Conservation (phyloP, 2,329 filamentous ascomycete species). For the Ophiocordyceps unilateralis region DNA sequence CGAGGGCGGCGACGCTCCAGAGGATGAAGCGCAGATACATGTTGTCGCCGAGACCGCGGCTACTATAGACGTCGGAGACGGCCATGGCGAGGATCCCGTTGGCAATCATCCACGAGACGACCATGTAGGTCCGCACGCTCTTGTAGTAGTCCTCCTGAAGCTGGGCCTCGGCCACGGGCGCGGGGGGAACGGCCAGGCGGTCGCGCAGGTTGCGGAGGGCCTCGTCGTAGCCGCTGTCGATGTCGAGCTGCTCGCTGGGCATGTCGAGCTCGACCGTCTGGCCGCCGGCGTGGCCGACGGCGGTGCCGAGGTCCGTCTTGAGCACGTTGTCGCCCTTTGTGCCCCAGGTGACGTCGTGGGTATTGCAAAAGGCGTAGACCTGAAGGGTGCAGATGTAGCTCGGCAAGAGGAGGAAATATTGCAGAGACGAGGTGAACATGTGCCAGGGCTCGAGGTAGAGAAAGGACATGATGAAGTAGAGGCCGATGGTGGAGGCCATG, state of each 20-base stretch:
- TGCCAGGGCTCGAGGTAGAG: slow-evolving; percentile 97
- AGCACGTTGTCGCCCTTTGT: slow-evolving; percentile 97
- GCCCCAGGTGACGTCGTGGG: slow-evolving; percentile 96
- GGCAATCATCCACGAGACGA: slow-evolving; percentile 80
- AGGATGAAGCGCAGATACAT: slow-evolving; percentile 86
- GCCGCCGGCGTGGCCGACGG: slow-evolving; percentile 46
- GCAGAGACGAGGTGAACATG: slow-evolving; percentile 81
- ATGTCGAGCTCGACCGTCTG: slow-evolving; percentile 88
- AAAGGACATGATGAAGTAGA: slow-evolving; percentile 95
- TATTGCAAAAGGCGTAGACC: slow-evolving; percentile 98
- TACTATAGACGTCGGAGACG: slow-evolving; percentile 69
- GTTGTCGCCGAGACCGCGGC: slow-evolving; percentile 58
- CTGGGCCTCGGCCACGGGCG: slow-evolving; percentile 53
- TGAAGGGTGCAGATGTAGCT: slow-evolving; percentile 94
- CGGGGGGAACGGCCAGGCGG: slow-evolving; percentile 59
- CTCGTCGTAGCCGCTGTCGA: slow-evolving; percentile 94
- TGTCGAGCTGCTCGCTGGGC: slow-evolving; percentile 94
- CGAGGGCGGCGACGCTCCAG: slow-evolving; percentile 75
- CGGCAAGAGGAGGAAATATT: slow-evolving; percentile 87
- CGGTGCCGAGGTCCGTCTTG: slow-evolving; percentile 79
- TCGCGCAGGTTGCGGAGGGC: slow-evolving; percentile 91
- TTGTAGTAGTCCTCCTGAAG: slow-evolving; percentile 98
- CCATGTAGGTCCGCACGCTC: slow-evolving; percentile 94
- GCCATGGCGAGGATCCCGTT: slow-evolving; percentile 92
- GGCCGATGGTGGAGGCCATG: slow-evolving; percentile 70